Evolutionary conservation across 2,329 filamentous ascomycete genomes (phyloP).

Genomic region (Claviceps arundinis): DNA sequence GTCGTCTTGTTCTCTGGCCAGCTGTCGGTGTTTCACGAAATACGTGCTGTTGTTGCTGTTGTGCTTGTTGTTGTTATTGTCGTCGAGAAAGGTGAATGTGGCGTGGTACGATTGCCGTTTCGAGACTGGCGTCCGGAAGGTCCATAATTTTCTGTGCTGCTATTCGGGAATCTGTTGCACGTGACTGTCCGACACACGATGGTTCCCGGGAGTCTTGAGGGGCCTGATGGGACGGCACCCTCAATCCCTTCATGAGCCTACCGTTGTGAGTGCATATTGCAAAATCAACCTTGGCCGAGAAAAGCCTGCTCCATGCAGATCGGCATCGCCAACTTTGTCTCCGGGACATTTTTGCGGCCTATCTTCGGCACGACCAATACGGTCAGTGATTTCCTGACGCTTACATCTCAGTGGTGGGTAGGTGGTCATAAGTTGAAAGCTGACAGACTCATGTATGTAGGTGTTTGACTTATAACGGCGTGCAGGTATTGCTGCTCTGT

Average conservation of each 20-base stretch:
- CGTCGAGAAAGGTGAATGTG: not conserved
- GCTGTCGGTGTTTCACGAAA: not conserved
- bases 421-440: constrained; percentile 3
- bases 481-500: not conserved
- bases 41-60: no score
- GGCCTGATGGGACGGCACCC: constrained; percentile 12
- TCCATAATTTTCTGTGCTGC: constrained; percentile 8
- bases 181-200: constrained; percentile 11
- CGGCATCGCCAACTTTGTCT: not conserved
- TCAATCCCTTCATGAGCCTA: constrained; percentile 13
- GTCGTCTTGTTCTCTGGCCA: not conserved
- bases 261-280: constrained; percentile 9
- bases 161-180: constrained; percentile 8
- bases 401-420: constrained; percentile 6
- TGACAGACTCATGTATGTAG: constrained; percentile 5
- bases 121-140: constrained; percentile 5
- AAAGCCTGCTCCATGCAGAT: not conserved
- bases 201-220: constrained; percentile 11
- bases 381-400: constrained; percentile 9
- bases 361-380: not conserved
- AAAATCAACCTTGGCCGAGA: constrained; percentile 7
- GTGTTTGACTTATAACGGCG: not conserved
- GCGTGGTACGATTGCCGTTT: not conserved
- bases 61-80: no score
- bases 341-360: not conserved